Base-by-base conservation (phyloP, 768 basidiomycete genomes). In the Boletus edulis region DNA sequence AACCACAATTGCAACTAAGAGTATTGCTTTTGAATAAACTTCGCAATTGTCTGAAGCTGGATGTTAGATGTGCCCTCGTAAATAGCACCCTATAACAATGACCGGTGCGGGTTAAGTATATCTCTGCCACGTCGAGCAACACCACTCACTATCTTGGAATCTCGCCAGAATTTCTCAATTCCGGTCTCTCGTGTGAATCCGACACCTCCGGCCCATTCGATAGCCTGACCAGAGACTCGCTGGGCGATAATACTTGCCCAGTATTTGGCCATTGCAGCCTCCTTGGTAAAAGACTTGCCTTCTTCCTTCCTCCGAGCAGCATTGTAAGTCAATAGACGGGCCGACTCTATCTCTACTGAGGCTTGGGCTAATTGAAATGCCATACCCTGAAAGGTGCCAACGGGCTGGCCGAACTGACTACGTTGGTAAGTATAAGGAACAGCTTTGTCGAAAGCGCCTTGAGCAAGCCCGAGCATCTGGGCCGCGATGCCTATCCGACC, bases 61-160 rank as follows among this genome's bases (percentile, higher is more conserved):
- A 99, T 98, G 70, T 98, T 99, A n/a, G 89, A 93, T 42, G 96
- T 98, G 38, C 96, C 94, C 66, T 94, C 92, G 63, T 94, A 94
- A 49, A 94, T 93, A 3, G 91, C 89, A 27, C 92, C 91, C 90
- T 93, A 54, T 18, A 52, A 51, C 20, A 39, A 34, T 53, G 62
- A 22, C 22, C 22, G 22, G 22, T 22, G 22, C 22, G 22, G 2
- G 52, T 41, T 39, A 34, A 12, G n/a, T 10, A 13, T 10, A 15
- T 24, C 45, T 17, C 7, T 35, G 48, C n/a, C 3, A 37, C 34
- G 18, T 46, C 50, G 1, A 52, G 38, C 4, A 32, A 20, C 41
- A 40, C 13, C 39, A 78, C 88, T 75, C 63, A 91, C 91, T 64
- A 96, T 95, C 81, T 97, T 98, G 7, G 93, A 94, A 72, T 98